phyloP scores from a whole-genome alignment of 495 filamentous ascomycete species.

The Penicillium odoratum region DNA sequence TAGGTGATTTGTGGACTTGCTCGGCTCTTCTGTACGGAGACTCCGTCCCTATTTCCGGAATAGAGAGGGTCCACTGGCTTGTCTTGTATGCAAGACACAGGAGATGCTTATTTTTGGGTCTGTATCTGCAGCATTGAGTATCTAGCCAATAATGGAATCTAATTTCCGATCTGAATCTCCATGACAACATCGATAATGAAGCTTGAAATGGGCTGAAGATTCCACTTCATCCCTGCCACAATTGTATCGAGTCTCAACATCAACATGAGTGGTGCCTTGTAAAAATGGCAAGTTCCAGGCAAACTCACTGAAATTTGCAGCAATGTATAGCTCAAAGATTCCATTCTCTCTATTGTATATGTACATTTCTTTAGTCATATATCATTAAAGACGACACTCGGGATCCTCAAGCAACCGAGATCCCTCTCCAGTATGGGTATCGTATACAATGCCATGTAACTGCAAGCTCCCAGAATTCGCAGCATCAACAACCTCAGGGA shows the following conservation, averaged over 20 bases:
- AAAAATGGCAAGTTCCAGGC: no score
- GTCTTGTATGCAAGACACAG: neutral
- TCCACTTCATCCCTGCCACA: no score
- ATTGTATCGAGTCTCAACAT: no score
- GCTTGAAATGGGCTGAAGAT: no score
- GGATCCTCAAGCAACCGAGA: conserved; percentile 3
- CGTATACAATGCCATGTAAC: conserved; percentile 27
- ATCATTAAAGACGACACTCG: conserved; percentile 1
- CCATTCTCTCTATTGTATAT: neutral
- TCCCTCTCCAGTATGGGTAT: conserved; percentile 12
- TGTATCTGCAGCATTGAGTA: neutral
- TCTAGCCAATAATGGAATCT: no score
- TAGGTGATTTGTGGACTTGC: neutral
- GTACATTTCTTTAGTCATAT: neutral
- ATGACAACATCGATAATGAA: no score
- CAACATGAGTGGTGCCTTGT: no score
- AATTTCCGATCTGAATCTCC: no score
- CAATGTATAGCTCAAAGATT: neutral
- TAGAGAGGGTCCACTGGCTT: neutral
- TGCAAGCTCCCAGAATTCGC: conserved; percentile 14
- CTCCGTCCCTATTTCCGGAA: neutral
- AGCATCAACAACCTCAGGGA: conserved; percentile 19
- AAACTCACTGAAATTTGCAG: no score
- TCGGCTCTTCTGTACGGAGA: neutral
- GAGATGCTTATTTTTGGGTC: neutral